Evolutionary conservation across 495 filamentous ascomycete species (phyloP), one percentile per base, ranked within the genome.

Genomic region (Penicillium bovifimosum): DNA sequence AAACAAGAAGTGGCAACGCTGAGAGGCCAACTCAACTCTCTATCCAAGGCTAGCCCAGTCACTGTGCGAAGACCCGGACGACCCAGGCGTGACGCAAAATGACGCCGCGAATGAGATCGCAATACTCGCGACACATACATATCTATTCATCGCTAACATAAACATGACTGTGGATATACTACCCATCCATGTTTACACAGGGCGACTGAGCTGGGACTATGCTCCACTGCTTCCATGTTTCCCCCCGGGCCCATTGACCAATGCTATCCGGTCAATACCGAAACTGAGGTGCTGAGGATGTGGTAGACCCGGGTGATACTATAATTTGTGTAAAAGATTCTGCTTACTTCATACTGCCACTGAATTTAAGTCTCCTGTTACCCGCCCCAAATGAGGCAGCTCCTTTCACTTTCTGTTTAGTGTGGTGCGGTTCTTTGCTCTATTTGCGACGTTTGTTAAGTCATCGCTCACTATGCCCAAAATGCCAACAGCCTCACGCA

Each of bases 331-430:
- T 34, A 52, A 13, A 16, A 9, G 16, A 32, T 29, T 13, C 20
- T 34, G 20, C 28, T 43, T 29, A 41, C 38, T n/a, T n/a, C n/a
- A n/a, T 36, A 36, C 38, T 24, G 34, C 32, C 20, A 27, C 29
- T 42, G 49, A 31, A 27, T 52, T 52, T 36, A 41, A 44, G 9
- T 44, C 49, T 26, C 33, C n/a, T 34, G 13, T 43, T 43, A 14
- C 41, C 41, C 41, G 24, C 41, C 41, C 9, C 26, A 17, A 32
- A 14, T 14, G 36, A 39, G 36, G 26, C n/a, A 29, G 16, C 16
- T 32, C 27, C 11, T 20, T 41, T 43, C 31, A 24, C 16, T 43
- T 43, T 24, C 27, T 24, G 29, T 43, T 32, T 43, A 26, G 36
- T 43, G 13, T 14, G 16, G 26, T 43, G 27, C 27, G 11, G 2